Conservation (phyloP, 2,329 filamentous ascomycete species). For the Ampelomyces quisqualis region DNA sequence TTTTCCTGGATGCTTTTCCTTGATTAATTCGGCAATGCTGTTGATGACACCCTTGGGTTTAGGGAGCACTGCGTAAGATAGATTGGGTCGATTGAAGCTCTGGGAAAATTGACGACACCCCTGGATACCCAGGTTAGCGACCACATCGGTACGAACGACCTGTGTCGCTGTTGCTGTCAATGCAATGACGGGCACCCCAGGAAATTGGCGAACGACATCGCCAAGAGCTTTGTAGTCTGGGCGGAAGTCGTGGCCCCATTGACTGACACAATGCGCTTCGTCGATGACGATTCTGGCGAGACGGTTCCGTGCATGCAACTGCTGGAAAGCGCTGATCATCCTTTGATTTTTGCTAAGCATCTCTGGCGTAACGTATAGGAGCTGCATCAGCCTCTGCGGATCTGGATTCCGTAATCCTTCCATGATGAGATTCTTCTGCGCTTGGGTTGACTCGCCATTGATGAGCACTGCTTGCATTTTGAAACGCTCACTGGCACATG, state of each 20-base stretch:
- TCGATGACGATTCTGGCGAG: slow-evolving; percentile 94
- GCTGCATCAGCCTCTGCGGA: slow-evolving; percentile 75
- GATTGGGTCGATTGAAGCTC: slow-evolving; percentile 95
- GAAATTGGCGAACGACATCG: slow-evolving; percentile 68
- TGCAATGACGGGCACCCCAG: slow-evolving; percentile 85
- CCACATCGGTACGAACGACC: slow-evolving; percentile 88
- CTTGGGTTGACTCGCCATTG: slow-evolving; percentile 70
- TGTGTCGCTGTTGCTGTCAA: slow-evolving; percentile 92
- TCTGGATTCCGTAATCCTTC: slow-evolving; percentile 60
- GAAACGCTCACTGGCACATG: slow-evolving; percentile 68
- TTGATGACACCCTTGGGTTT: slow-evolving; percentile 65
- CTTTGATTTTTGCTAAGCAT: slow-evolving; percentile 82
- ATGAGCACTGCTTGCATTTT: slow-evolving; percentile 78
- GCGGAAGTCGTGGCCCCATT: slow-evolving; percentile 98
- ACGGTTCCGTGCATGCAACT: slow-evolving; percentile 67
- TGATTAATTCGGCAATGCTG: slow-evolving; percentile 66
- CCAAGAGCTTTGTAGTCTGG: slow-evolving; percentile 92
- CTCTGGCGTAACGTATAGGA: slow-evolving; percentile 95
- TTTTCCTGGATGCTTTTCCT: slow-evolving; percentile 65
- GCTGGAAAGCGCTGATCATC: slow-evolving; percentile 66
- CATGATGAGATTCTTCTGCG: slow-evolving; percentile 67
- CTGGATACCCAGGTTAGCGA: slow-evolving; percentile 83
- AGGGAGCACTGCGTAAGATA: slow-evolving; percentile 79
- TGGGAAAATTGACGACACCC: slow-evolving; percentile 79
- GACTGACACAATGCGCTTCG: slow-evolving; percentile 98